Percentiles rank a stretch among this genome's conserved stretches.
These are phyloP conservation scores for Aspergillus calidoustus DNA, from an alignment of 2,329 filamentous ascomycete genomes.

Conservation along the genomic window DNA sequence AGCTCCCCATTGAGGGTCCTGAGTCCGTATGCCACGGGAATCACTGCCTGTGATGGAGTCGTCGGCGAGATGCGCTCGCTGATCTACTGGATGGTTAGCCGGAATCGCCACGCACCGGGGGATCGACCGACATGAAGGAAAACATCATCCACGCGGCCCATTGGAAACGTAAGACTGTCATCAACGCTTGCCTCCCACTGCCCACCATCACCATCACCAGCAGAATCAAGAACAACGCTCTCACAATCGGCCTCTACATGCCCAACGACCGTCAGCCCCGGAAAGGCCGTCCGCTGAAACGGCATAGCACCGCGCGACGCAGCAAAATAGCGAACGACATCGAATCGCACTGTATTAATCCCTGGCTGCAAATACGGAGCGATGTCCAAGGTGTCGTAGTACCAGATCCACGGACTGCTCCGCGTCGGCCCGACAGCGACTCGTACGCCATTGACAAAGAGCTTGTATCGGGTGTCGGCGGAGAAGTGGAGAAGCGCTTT, in stretches of 20 bases:
- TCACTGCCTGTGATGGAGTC: not conserved
- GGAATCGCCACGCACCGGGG: not conserved
- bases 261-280: conserved; percentile 36
- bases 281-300: conserved; percentile 33
- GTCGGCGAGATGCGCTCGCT: conserved; percentile 27
- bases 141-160: conserved; percentile 41
- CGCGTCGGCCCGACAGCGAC: conserved; percentile 45
- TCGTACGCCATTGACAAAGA: conserved; percentile 44
- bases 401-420: conserved; percentile 40
- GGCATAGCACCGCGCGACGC: conserved; percentile 34
- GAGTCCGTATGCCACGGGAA: conserved; percentile 34
- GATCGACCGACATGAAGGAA: conserved; percentile 44
- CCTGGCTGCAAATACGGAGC: conserved; percentile 27
- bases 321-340: conserved; percentile 35
- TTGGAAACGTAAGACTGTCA: conserved; percentile 28
- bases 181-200: conserved; percentile 28
- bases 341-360: conserved; percentile 28
- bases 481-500: conserved; percentile 17
- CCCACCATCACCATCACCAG: not conserved
- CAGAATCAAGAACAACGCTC: conserved; percentile 21
- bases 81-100: conserved; percentile 20
- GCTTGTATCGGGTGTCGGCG: conserved; percentile 52
- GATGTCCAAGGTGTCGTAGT: conserved; percentile 38
- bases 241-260: conserved; percentile 18
- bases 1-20: conserved; percentile 46